Evolutionary conservation across 345 rosid species (phyloP).

Genomic region (Ricinus communis): DNA sequence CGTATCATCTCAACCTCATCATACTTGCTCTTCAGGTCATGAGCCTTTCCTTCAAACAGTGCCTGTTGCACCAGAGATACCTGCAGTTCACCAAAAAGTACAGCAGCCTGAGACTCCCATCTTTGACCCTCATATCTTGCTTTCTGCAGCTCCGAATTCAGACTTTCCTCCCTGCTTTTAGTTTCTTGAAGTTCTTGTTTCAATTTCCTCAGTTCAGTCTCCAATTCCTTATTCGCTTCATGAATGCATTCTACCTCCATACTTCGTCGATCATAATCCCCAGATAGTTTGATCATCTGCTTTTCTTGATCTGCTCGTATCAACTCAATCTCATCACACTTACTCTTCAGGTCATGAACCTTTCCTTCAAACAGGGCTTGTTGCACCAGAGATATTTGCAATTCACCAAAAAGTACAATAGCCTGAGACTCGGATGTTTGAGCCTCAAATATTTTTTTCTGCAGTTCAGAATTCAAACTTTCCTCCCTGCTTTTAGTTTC

Average conservation of each 20-base stretch:
- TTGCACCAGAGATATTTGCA: conserved; percentile 50
- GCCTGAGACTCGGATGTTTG: conserved; percentile 64
- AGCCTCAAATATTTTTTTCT: conserved; percentile 41
- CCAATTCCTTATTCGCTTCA: conserved; percentile 49
- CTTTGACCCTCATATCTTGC: conserved; percentile 44
- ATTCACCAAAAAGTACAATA: conserved; percentile 43
- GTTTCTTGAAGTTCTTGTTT: conserved; percentile 43
- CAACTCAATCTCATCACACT: conserved; percentile 53
- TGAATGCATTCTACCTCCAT: conserved; percentile 39
- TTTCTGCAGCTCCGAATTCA: conserved; percentile 49
- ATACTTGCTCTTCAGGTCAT: conserved; percentile 57
- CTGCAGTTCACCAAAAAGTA: conserved; percentile 55
- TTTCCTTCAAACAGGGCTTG: conserved; percentile 64
- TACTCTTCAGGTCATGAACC: conserved; percentile 49
- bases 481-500: conserved; percentile 51
- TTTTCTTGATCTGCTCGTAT: conserved; percentile 47
- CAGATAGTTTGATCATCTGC: conserved; percentile 52
- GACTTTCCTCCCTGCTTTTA: conserved; percentile 46
- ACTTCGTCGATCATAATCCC: conserved; percentile 45
- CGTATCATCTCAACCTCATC: conserved; percentile 45
- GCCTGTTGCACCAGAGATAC: conserved; percentile 48
- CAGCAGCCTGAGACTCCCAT: conserved; percentile 62
- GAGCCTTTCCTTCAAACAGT: conserved; percentile 55
- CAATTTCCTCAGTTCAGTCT: conserved; percentile 45
- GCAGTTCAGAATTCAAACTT: conserved; percentile 50